Evolutionary conservation across 2,329 filamentous ascomycete species (phyloP).

Genomic region (Fusarium marasasianum): DNA sequence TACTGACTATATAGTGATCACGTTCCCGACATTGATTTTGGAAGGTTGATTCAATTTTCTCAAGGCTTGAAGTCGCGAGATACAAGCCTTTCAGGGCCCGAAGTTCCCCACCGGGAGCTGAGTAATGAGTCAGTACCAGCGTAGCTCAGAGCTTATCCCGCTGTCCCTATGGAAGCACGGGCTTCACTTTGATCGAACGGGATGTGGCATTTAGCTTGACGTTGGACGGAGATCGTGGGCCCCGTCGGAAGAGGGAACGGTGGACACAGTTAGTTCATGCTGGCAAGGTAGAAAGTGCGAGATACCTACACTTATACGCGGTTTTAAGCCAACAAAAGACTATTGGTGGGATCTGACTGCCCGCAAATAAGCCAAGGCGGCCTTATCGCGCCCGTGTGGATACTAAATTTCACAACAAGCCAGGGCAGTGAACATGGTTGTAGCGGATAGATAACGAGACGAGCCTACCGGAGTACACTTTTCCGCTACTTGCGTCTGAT

Average conservation of each 20-base stretch:
- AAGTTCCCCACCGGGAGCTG: no score
- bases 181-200: not conserved
- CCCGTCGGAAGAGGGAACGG: no score
- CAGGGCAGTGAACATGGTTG: not conserved
- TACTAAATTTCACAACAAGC: not conserved
- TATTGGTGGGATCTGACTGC: not conserved
- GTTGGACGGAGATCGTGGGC: no score
- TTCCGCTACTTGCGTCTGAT: accelerated
- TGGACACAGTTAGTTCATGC: no score
- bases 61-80: no score
- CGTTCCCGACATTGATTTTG: no score
- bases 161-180: not conserved
- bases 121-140: no score
- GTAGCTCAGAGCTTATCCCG: no score
- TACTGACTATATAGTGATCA: accelerated
- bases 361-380: not conserved
- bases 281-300: no score
- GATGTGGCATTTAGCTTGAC: not conserved
- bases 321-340: no score
- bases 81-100: no score
- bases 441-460: not conserved
- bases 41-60: accelerated
- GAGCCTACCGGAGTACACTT: accelerated
- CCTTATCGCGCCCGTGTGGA: not conserved
- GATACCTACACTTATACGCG: no score